Base-by-base conservation (phyloP, 371 early-diverging fungal genomes). In the Actinomortierella ambigua region DNA sequence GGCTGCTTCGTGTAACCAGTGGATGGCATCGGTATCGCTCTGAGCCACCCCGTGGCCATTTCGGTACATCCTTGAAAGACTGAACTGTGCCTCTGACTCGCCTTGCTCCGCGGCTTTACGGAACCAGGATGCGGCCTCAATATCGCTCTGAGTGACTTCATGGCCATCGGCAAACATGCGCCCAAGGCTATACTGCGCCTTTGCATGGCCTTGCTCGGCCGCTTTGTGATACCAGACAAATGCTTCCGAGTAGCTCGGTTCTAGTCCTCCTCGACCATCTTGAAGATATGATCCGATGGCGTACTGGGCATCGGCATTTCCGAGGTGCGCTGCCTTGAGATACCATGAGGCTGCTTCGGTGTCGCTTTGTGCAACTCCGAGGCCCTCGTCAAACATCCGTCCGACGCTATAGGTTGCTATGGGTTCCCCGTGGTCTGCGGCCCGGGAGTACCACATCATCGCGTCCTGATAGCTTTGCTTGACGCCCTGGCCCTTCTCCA, bases 401-500 rank as follows among this genome's bases (percentile, higher is more conserved):
- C 90, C 92, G 27, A 89, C 78, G 47, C 81, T 81, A 69, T 90
- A 90, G 42, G 78, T 63, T 9, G 85, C 89, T 54, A 83, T 85
- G 41, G 88, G 85, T 73, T 93, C 92, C 28, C 93, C 94, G 46
- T 79, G 81, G 27, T 78, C 70, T 7, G 91, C 88, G 0, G 89
- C 83, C 14, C 80, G 79, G 26, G 66, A 54, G 66, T 89, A 93
- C 87, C 87, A 90, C 63, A 82, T 66, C 26, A 93, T 84, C 2
- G 94, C 94, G 62, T 84, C 81, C 14, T 69, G 51, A 2, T 87
- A 81, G 62, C 92, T 82, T 61, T 80, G 82, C 7, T 70, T 65
- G 0, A 87, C 78, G 27, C 95, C 95, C 49, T 93, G 86, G 18
- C 94, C 95, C 53, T 91, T 90, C 69, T 93, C 90, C 63, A 87